phyloP scores from a whole-genome alignment of 2,329 filamentous ascomycete genomes.

The Stagonosporopsis tanaceti region DNA sequence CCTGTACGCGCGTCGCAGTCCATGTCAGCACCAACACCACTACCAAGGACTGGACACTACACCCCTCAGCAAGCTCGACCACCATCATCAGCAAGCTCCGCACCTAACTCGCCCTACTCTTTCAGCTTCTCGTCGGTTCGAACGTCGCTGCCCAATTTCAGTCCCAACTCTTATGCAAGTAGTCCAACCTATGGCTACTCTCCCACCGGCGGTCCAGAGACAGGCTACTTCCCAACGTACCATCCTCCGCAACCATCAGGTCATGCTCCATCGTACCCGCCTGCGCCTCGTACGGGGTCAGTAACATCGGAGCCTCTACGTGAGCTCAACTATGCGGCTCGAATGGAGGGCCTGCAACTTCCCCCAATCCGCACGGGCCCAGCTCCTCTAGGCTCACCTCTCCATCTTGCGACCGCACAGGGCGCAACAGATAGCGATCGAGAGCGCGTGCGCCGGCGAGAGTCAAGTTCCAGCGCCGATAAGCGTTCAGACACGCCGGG shows the following conservation, averaged over 20 bases:
- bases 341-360: slow-evolving; percentile 46
- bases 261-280: slow-evolving; percentile 42
- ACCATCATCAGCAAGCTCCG: slow-evolving; percentile 44
- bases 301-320: slow-evolving; percentile 40
- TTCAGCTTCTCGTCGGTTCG: slow-evolving; percentile 45
- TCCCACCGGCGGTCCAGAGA: slow-evolving; percentile 43
- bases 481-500: slow-evolving; percentile 44
- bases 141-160: slow-evolving; percentile 46
- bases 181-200: slow-evolving; percentile 48
- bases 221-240: slow-evolving; percentile 44
- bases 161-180: slow-evolving; percentile 44
- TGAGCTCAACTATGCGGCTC: slow-evolving; percentile 33
- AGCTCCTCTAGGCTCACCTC: slow-evolving; percentile 43
- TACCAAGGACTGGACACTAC: slow-evolving; percentile 34
- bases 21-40: slow-evolving; percentile 38
- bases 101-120: slow-evolving; percentile 45
- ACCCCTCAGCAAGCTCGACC: slow-evolving; percentile 39
- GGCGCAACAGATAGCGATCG: slow-evolving; percentile 28
- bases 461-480: slow-evolving; percentile 39
- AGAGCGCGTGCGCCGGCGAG: slow-evolving; percentile 37
- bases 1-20: slow-evolving; percentile 35
- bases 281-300: slow-evolving; percentile 36
- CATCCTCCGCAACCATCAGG: slow-evolving; percentile 37
- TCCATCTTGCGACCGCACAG: slow-evolving; percentile 33
- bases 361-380: slow-evolving; percentile 47